Base-by-base conservation (phyloP, 2,329 filamentous ascomycete genomes). In the Fusarium sp. region DNA sequence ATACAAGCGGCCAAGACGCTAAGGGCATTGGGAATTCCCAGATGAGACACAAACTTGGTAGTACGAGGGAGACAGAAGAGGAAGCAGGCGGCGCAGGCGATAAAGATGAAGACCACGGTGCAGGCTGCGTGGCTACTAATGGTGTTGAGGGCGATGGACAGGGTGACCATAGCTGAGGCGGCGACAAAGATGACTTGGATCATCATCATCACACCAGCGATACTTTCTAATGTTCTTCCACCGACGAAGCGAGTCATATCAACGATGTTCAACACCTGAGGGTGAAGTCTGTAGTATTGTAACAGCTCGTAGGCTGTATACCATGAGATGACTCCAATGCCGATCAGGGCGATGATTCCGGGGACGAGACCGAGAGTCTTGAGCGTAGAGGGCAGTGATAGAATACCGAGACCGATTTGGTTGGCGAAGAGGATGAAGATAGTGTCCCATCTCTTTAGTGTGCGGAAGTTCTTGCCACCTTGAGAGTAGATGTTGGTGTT, bases 341-440 rank as follows among this genome's bases (percentile, higher is more conserved):
- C 89, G 55, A 90, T 83, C n/a, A 89, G 90, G 73, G 90, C 74
- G 56, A 91, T 89, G 49, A 91, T 74, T 21, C 89, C 89, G 0
- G 89, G 89, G 11, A 91, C 86, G 17, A 91, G 80, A 6, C 89
- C 89, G 12, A 91, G 82, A 14, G 89, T 79, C 6, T 88, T 87
- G 76, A 91, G 90, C 0, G 88, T 90, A 77, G 87, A 90, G 1
- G 89, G 89, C 66, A 91, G 91, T 1, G 88, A 90, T 85, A 91
- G 89, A 76, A 75, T 74, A 24, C 74, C 74, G 7, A 75, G 69
- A 24, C 68, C 71, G 51, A 74, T 64, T 44, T 74, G 70, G 20
- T 73, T 73, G 15, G 71, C 65, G 7, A 73, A 65, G 5, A 73
- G 58, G 7, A 70, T 62, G 14, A 73, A 70, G 19, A 72, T 67